A percentile compares a stretch with the other conserved stretches of the same genome.
phyloP scores from a whole-genome alignment of 495 filamentous ascomycete genomes.

The Hypoxylon trugodes region DNA sequence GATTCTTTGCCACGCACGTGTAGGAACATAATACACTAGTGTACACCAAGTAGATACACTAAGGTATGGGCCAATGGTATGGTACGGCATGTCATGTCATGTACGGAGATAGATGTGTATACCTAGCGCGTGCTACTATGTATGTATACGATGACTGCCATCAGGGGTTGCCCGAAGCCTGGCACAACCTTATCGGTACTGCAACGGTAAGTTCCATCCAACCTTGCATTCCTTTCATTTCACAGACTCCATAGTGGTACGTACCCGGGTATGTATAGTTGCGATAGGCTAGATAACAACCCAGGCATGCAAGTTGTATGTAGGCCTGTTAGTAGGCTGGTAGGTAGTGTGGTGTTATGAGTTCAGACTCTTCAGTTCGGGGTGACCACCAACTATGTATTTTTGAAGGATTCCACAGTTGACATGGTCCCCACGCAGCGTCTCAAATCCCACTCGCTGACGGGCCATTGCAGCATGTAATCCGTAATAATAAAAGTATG shows the following conservation, averaged over 20 bases:
- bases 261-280: too few relatives aligned
- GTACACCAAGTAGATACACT: background rate
- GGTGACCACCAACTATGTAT: slow-evolving; percentile 10
- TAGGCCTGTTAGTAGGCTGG: too few relatives aligned
- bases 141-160: too few relatives aligned
- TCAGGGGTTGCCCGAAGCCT: too few relatives aligned
- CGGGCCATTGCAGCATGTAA: slow-evolving; percentile 11
- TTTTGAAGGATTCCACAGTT: slow-evolving; percentile 28
- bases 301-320: too few relatives aligned
- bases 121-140: too few relatives aligned
- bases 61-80: too few relatives aligned
- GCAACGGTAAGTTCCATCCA: background rate
- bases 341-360: background rate
- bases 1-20: slow-evolving; percentile 6
- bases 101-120: too few relatives aligned
- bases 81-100: too few relatives aligned
- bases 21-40: background rate
- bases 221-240: slow-evolving; percentile 3
- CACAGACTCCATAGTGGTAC: too few relatives aligned
- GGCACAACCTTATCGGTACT: slow-evolving; percentile 3
- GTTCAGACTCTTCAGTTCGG: slow-evolving; percentile 6
- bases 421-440: slow-evolving; percentile 21
- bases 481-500: slow-evolving; percentile 26
- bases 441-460: slow-evolving; percentile 30
- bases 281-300: too few relatives aligned